Base-by-base conservation (phyloP, 1,284 basidiomycete species). In the Rugosomyces carneus region DNA sequence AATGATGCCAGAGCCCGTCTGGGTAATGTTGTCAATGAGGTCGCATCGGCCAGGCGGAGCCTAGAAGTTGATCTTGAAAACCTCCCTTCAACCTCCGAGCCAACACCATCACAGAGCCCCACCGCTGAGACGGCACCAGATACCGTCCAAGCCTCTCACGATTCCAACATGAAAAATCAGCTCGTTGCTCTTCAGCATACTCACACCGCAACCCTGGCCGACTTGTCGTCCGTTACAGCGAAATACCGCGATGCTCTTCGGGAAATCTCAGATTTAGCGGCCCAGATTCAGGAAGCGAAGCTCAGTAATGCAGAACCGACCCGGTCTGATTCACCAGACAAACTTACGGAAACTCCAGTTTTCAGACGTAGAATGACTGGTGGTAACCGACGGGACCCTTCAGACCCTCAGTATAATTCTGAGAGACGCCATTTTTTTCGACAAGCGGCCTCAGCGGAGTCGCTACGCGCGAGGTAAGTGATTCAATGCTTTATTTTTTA, bases 181-280 rank as follows among this genome's bases (percentile, higher is more conserved):
- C 67, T 88, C 18, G 59, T 80, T 16, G 70, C 75, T 13, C 72
- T 93, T 18, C 85, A 86, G 57, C 77, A 84, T 57, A 88, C 84
- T 0, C 81, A 91, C 56, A 76, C 83, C 36, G 81, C 81, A 16
- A 91, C 91, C 0, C 75, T 93, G 8, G 72, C 80, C 1, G 88
- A 93, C 59, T 75, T 94, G 21, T 82, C 89, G 7, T 71, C 78
- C 1, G 76, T 94, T 29, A 84, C 86, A 3, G 66, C 69, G 34
- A 93, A 92, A 62, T 95, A 95, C 61, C 82, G 84, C 29, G 87
- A 94, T 54, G 87, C 93, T n/a, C 73, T 95, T 21, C 77, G 78
- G 47, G 89, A 93, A 62, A 92, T 96, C 51, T 86, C 86, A 10
- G 89, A 93, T 53, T 75, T 97, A 37, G 84, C 85, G 11, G 78